Conservation (phyloP, 805 yeast genomes). For the Candida silvicultrix region DNA sequence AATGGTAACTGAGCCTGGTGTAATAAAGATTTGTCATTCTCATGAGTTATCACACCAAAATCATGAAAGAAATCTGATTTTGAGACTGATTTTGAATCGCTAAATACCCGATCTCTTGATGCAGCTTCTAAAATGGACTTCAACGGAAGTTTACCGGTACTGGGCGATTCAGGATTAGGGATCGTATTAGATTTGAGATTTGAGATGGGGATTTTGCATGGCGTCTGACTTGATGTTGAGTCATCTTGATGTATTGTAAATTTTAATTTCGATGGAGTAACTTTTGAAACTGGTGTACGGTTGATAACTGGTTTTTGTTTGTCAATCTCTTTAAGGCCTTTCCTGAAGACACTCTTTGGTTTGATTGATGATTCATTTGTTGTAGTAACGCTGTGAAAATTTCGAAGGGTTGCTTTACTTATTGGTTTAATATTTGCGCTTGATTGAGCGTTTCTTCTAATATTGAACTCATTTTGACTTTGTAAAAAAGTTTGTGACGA, state of each 20-base stretch:
- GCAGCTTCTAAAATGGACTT: not conserved
- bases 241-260: not conserved
- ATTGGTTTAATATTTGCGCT: too few species aligned
- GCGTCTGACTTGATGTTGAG: not conserved
- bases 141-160: not conserved
- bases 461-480: not conserved
- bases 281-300: not conserved
- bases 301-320: not conserved
- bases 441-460: not conserved
- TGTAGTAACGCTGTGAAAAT: not conserved
- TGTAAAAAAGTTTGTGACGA: not conserved
- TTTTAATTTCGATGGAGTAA: not conserved
- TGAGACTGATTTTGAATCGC: not conserved
- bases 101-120: not conserved
- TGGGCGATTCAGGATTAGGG: too few species aligned
- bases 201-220: not conserved
- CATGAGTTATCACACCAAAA: not conserved
- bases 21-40: slow-evolving; percentile 1
- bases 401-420: not conserved
- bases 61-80: not conserved
- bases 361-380: not conserved
- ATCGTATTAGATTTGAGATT: not conserved
- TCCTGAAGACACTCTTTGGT: not conserved
- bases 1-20: slow-evolving; percentile 13
- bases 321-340: too few species aligned